These are phyloP conservation scores for Solanum ahanhuiri DNA, from an alignment of 257 asterid species.

Conservation along the genomic window DNA sequence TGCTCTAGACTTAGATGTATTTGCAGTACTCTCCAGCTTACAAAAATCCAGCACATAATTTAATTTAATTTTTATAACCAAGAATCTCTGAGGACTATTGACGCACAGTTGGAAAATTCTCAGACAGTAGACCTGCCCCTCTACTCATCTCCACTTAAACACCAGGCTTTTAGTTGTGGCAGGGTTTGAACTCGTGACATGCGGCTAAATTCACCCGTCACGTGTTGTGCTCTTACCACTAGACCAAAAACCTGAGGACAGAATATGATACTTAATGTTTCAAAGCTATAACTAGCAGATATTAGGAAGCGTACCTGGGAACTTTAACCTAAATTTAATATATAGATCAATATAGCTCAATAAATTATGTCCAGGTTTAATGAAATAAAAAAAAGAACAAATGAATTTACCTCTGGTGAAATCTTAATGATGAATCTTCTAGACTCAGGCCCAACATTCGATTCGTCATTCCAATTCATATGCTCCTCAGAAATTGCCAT, in stretches of 20 bases:
- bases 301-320: not conserved
- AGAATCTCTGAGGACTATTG: not conserved
- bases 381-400: conserved; percentile 5
- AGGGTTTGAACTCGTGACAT: not conserved
- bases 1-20: not conserved
- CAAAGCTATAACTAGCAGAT: not conserved
- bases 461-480: conserved; percentile 29
- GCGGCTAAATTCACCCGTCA: not conserved
- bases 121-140: not conserved
- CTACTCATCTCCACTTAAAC: not conserved
- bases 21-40: not conserved
- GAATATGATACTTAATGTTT: not conserved
- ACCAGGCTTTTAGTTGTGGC: not conserved
- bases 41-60: not conserved
- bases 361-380: not conserved
- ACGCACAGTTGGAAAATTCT: not conserved
- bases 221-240: not conserved
- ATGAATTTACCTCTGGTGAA: conserved; percentile 64
- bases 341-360: not conserved
- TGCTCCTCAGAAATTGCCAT: conserved; percentile 44
- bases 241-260: not conserved
- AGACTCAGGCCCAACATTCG: conserved; percentile 18
- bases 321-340: not conserved
- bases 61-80: not conserved
- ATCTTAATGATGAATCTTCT: conserved; percentile 46